Evolutionary conservation across 2,329 filamentous ascomycete genomes (phyloP), one percentile per base, ranked within the genome.

Genomic region (Pestalotiopsis fici): DNA sequence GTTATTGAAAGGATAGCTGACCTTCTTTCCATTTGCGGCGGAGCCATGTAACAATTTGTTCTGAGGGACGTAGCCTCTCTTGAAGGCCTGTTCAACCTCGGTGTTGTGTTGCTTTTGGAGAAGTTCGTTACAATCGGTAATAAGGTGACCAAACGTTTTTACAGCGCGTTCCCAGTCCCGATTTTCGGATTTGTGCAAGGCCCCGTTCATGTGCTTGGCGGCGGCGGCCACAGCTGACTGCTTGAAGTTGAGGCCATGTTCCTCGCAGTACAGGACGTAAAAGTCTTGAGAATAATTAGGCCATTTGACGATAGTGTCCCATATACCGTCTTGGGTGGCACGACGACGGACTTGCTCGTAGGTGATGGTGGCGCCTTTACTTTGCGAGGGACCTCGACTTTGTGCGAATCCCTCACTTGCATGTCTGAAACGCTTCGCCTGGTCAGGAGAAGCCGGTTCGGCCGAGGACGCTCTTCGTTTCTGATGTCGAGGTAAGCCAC

Each of bases 231-330:
- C 66, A 0, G 80, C 76, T 39, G 77, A 75, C 12, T 66, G 66
- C 12, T 74, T 78, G 67, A 83, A 82, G 27, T 79, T 78, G 7
- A 80, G 71, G 0, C 68, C 64, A 21, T 83, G 80, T 63, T 80
- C 74, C 39, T 81, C 78, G 71, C 81, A 83, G 64, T 76, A 78
- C 2, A 81, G 66, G 5, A 83, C 80, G 65, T 80, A 83, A 70
- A 74, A 82, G 4, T 74, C 66, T 0, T 69, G 66, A 6, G 71
- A 75, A 12, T 66, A 66, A 0, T 25, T 4, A 1, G 77, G 77
- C 66, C 73, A 79, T 67, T 80, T 71, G 5, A 76, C 70, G 11
- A 68, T 68, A 5, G 74, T 70, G 66, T 80, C 78, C 63, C 66
- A 66, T 11, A 64, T 21, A 18, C 47, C 37, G 15, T 50, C 21